Evolutionary conservation across 2,329 filamentous ascomycete genomes (phyloP), one percentile per base, ranked within the genome.

Genomic region (Aspergillus thermomutatus): DNA sequence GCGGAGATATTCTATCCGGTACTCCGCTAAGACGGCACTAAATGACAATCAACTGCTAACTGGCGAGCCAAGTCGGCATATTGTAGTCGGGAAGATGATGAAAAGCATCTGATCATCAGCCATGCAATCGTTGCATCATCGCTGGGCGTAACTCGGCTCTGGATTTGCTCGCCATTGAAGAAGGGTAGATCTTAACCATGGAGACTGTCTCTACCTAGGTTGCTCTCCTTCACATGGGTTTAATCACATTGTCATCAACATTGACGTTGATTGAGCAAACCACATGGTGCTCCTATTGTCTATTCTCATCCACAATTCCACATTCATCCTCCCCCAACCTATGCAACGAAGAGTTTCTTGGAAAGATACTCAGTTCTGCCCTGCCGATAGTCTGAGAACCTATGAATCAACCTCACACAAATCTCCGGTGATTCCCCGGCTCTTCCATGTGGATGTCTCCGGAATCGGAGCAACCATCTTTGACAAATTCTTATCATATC

Each of bases 401-500:
- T 14, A 45, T 11, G 19, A 8, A 6, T 23, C 40, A 10, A 21
- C 21, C 4, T 14, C 11, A 11, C 28, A 34, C 41, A 11, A 45
- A 23, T 45, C 41, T 45, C 19, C 27, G 52, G 47, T 49, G 41
- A 53, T 46, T 34, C 52, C 34, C 52, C 52, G 52, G 34, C 10
- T 41, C 19, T 37, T 40, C 52, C 52, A 46, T 23, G 25, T 21
- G 40, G 17, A 26, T 46, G 41, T 34, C 46, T 57, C 55, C 55
- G 55, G 28, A 11, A 50, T 53, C 55, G 55, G 55, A 57, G 40
- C n/a, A 34, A 37, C 14, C 17, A 17, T 27, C 31, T 37, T 37
- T 37, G 14, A 37, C 14, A 5, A 46, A 28, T 50, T 17, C 50
- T 46, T 56, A 53, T 56, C 55, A 46, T 34, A 37, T 37, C 14